Base-by-base conservation (phyloP, 345 rosid species). In the Heritiera littoralis region DNA sequence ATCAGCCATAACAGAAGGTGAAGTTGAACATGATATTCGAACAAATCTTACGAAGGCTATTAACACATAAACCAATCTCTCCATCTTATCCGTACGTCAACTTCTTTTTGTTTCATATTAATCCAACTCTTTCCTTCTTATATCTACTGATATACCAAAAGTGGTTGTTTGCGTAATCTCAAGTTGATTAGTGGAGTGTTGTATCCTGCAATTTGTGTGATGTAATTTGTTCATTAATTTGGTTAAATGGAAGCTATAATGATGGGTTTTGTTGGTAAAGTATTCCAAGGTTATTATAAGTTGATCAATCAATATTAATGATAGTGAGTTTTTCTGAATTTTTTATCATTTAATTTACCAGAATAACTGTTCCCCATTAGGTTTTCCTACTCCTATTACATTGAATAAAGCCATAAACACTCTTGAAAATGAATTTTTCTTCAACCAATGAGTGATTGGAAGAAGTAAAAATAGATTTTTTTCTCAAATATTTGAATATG, bases 1-100 rank as follows among this genome's bases (percentile, higher is more conserved):
- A 8, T 88, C 92, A 9, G 88, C 89, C 32, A 77, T 83, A 18
- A 86, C 88, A 60, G 89, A 83, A 56, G 85, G 86, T 70, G 90
- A 87, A 84, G 87, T 84, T 17, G 77, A 81, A 18, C 78, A 85
- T 20, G 55, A 76, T 49, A 52, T 45, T 51, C 77, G 28, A 66
- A 43, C 35, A 46, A 9, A 32, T 56, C 77, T 48, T 65, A 73
- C 78, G 41, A 76, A 72, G 59, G 48, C 45, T 5, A 61, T 56
- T 51, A 76, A 80, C 76, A 58, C 64, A 49, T 30, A 58, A 59
- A 67, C 32, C n/a, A 41, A 17, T 46, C 13, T 41, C 43, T 49
- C 6, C 17, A 58, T 45, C 61, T 70, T 67, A 43, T 60, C 32
- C 38, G 15, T 77, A 63, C 78, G 63, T 63, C 48, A 54, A 15